Evolutionary conservation across 441 rosid genomes (phyloP), one percentile per base, ranked within the genome.

Genomic region (Gossypium lobatum): DNA sequence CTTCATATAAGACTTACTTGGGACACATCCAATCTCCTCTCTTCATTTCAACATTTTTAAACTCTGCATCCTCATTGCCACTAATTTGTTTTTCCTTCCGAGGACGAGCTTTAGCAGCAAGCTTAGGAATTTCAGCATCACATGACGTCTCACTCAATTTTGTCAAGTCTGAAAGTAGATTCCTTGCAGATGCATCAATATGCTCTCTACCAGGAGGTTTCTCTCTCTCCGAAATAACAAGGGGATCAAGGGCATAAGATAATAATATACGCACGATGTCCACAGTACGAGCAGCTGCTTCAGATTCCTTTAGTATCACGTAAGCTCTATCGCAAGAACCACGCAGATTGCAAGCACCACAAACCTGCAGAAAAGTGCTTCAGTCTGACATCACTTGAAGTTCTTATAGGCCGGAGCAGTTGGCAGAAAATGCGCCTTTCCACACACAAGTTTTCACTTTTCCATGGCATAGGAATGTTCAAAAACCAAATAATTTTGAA

Each of bases 271-370:
- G 91, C 81, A 93, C 87, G 31, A 95, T 85, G 79, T 95, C 99
- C 64, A 93, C 87, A 0, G 99, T 95, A 0, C 97, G 88, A 53
- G 97, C 91, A 78, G 81, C 85, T 67, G 83, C 84, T 81, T 91
- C 99, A 25, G 86, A 55, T 10, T 83, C 89, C 77, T 93, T 88
- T 1, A 90, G 79, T 50, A 85, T 78, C 79, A 90, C 88, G 66
- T 91, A 90, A 70, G 99, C 99, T 79, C 90, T 90, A 77, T 93
- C 98, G 82, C 99, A 95, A 5, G 95, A 88, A 55, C 87, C 83
- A 58, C 96, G 92, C 45, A 91, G 79, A 81, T 84, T 87, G 87
- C 99, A 95, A 68, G 83, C 77, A 78, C 93, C 73, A 73, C 99
- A 95, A 82, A 85, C 95, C 99, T 93, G 84, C 59, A 69, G 37